Percentiles rank a stretch among this genome's conserved stretches.
These are phyloP conservation scores for Adansonia rubrostipa DNA, from an alignment of 441 rosid genomes.

Conservation along the genomic window DNA sequence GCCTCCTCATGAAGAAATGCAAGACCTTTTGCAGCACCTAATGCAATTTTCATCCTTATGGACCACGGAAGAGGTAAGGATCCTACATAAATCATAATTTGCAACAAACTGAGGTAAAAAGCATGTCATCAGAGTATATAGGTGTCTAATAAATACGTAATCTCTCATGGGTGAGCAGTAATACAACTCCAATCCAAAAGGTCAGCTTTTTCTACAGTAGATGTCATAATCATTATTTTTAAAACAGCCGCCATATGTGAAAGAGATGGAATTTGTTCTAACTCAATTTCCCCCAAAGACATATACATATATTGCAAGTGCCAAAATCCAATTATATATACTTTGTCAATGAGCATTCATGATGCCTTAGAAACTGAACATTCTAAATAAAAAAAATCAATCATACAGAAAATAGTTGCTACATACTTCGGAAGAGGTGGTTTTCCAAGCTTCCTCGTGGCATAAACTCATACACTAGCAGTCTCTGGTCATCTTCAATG, in stretches of 20 bases:
- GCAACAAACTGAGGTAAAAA: too few species aligned
- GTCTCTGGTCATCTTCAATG: constrained; percentile 96
- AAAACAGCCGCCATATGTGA: not conserved
- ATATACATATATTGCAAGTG: not conserved
- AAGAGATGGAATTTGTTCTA: constrained; percentile 1
- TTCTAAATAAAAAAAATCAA: not conserved
- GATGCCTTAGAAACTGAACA: constrained; percentile 7
- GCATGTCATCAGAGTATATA: too few species aligned
- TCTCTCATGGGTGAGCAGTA: too few species aligned
- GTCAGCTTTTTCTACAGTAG: not conserved
- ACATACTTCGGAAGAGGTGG: constrained; percentile 90
- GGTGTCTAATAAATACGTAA: too few species aligned
- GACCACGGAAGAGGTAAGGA: too few species aligned
- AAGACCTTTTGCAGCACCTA: constrained; percentile 92
- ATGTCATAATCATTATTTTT: not conserved
- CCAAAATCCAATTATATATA: constrained; percentile 2
- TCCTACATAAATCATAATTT: too few species aligned
- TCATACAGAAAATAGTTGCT: constrained; percentile 9
- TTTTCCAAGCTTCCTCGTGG: constrained; percentile 97
- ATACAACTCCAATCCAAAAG: too few species aligned
- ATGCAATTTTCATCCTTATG: constrained; percentile 80
- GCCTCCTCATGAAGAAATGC: constrained; percentile 94
- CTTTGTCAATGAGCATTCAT: not conserved
- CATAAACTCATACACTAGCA: constrained; percentile 91
- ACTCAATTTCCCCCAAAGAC: constrained; percentile 10